Conservation (phyloP, 1,139 yeast genomes). For the Meyerozyma smithsonii region DNA sequence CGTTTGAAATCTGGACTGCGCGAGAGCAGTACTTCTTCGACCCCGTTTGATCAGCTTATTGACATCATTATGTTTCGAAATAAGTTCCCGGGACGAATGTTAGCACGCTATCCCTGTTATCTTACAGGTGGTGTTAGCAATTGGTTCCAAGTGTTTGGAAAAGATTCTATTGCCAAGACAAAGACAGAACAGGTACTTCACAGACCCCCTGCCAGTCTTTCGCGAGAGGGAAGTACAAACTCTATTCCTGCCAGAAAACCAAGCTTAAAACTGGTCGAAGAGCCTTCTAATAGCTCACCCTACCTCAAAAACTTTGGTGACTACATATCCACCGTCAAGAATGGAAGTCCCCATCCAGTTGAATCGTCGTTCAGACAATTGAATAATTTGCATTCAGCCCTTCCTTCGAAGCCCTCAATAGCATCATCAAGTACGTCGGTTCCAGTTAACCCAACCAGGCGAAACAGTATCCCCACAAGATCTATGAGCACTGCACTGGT, state of each 20-base stretch:
- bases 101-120: conserved; percentile 31
- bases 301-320: conserved; percentile 38
- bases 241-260: conserved; percentile 11
- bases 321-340: conserved; percentile 33
- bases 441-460: no score
- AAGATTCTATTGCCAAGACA: conserved; percentile 21
- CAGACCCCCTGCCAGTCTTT: conserved; percentile 21
- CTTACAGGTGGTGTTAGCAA: conserved; percentile 39
- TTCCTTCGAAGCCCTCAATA: no score
- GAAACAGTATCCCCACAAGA: no score
- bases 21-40: conserved; percentile 20
- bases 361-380: neutral
- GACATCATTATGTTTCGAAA: conserved; percentile 44
- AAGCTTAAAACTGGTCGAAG: conserved; percentile 6
- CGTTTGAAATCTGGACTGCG: conserved; percentile 17
- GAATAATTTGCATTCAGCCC: neutral
- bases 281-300: conserved; percentile 14
- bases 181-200: conserved; percentile 12
- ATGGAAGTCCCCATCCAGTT: neutral
- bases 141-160: conserved; percentile 35
- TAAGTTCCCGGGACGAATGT: conserved; percentile 32
- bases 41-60: conserved; percentile 48
- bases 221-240: conserved; percentile 14
- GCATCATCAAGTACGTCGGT: neutral
- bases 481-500: no score